Evolutionary conservation across 495 filamentous ascomycete genomes (phyloP).

Genomic region (Neurospora africana): DNA sequence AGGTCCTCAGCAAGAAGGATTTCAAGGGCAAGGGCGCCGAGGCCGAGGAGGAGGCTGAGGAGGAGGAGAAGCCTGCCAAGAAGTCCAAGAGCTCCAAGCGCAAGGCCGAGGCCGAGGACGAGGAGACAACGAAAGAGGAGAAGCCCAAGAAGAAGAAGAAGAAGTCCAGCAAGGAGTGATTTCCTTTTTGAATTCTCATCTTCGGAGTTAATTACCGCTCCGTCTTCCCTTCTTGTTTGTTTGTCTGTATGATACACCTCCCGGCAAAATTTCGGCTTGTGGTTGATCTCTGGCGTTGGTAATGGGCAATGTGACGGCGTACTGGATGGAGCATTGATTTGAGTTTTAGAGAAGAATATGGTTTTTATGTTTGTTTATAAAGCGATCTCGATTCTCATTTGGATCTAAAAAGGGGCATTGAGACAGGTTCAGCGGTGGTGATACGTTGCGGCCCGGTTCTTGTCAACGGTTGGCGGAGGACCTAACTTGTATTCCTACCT

Average conservation of each 20-base stretch:
- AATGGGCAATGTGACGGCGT: conserved; percentile 20
- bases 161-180: conserved; percentile 32
- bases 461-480: not conserved
- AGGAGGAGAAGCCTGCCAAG: conserved; percentile 24
- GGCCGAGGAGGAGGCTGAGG: conserved; percentile 43
- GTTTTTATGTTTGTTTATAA: conserved; percentile 9
- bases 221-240: conserved; percentile 6
- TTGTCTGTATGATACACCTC: conserved; percentile 29
- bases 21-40: conserved; percentile 46
- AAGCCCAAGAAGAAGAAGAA: conserved; percentile 39
- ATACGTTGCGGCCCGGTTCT: not conserved
- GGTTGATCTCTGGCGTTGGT: conserved; percentile 25
- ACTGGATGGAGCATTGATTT: conserved; percentile 12
- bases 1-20: conserved; percentile 57
- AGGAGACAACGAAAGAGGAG: conserved; percentile 24
- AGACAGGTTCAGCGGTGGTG: not conserved
- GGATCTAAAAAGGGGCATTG: conserved; percentile 9
- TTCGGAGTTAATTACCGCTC: not conserved
- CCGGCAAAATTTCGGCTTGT: conserved; percentile 12
- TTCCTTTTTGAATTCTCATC: conserved; percentile 1
- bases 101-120: conserved; percentile 24
- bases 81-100: conserved; percentile 35
- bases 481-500: not conserved
- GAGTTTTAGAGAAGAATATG: conserved; percentile 5
- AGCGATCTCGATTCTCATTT: conserved; percentile 11